Conservation (phyloP, 1,139 yeast genomes). For the Geotrichum citri-aurantii region DNA sequence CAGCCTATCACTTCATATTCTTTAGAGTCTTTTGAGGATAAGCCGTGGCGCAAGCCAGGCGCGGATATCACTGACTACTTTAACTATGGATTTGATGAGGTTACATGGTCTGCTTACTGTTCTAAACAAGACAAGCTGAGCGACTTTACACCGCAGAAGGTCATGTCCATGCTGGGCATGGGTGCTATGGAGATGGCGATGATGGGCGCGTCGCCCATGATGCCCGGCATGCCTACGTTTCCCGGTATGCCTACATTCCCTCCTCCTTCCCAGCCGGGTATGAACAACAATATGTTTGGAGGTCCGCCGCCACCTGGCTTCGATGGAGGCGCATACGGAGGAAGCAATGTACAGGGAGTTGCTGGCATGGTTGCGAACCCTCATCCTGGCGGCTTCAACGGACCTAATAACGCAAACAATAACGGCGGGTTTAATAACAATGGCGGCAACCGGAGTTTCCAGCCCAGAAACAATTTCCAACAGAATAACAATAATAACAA, state of each 20-base stretch:
- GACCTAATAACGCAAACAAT: constrained; percentile 1
- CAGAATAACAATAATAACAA: constrained; percentile 1
- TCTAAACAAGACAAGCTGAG: constrained; percentile 78
- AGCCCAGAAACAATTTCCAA: constrained; percentile 11
- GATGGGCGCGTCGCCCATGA: constrained; percentile 14
- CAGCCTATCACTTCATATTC: constrained; percentile 79
- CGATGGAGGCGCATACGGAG: constrained; percentile 16
- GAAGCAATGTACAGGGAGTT: constrained; percentile 16
- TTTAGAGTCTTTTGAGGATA: constrained; percentile 75
- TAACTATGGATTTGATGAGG: constrained; percentile 93
- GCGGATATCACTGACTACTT: constrained; percentile 92
- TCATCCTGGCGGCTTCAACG: constrained; percentile 8
- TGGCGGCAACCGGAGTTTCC: constrained; percentile 2
- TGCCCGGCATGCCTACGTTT: constrained; percentile 32
- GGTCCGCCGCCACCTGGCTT: constrained; percentile 17
- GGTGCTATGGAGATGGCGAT: constrained; percentile 28
- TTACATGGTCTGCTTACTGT: constrained; percentile 92
- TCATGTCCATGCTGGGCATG: constrained; percentile 31
- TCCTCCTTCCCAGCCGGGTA: constrained; percentile 27
- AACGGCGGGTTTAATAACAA: constrained; percentile 2
- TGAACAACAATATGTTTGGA: constrained; percentile 16
- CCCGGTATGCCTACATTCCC: constrained; percentile 32
- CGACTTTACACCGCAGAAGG: constrained; percentile 58
- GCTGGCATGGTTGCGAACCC: constrained; percentile 13
- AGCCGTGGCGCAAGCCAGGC: constrained; percentile 98